These are phyloP conservation scores for Luzula sylvatica DNA, from an alignment of 176 grass and related monocot genomes.

Conservation along the genomic window DNA sequence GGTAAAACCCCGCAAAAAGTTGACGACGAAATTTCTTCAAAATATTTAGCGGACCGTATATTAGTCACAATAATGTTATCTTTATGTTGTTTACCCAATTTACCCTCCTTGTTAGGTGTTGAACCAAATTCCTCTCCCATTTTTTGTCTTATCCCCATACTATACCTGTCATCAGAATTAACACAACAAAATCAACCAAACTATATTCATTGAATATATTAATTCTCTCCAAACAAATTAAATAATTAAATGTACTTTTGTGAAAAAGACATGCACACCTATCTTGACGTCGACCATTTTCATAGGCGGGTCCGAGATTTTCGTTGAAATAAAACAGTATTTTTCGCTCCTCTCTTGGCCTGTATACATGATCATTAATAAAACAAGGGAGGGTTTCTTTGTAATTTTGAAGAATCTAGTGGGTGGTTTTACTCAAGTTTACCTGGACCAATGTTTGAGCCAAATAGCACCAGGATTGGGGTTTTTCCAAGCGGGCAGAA, in stretches of 20 bases:
- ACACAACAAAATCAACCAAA: too few species aligned
- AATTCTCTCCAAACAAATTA: too few species aligned
- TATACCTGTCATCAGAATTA: slow-evolving; percentile 51
- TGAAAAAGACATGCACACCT: slow-evolving; percentile 37
- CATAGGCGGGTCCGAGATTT: slow-evolving; percentile 86
- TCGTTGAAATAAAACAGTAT: slow-evolving; percentile 97
- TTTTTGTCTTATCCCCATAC: slow-evolving; percentile 87
- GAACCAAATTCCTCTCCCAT: slow-evolving; percentile 77
- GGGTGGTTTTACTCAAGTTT: neutral
- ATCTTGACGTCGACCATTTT: slow-evolving; percentile 62
- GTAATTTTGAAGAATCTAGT: too few species aligned
- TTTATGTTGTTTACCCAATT: slow-evolving; percentile 59
- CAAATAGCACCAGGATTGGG: slow-evolving; percentile 74
- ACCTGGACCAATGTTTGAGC: slow-evolving; percentile 89
- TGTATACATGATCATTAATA: slow-evolving; percentile 25
- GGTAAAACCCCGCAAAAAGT: slow-evolving; percentile 90
- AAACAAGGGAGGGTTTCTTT: too few species aligned
- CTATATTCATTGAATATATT: too few species aligned
- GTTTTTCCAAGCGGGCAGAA: slow-evolving; percentile 86
- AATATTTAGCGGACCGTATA: slow-evolving; percentile 59
- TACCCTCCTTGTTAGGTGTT: slow-evolving; percentile 71
- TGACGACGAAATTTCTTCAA: slow-evolving; percentile 65
- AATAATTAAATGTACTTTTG: neutral
- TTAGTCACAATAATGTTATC: slow-evolving; percentile 59
- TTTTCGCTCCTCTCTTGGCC: slow-evolving; percentile 54